Conservation (phyloP, 306 rosid genomes). For the Mimosa pudica region DNA sequence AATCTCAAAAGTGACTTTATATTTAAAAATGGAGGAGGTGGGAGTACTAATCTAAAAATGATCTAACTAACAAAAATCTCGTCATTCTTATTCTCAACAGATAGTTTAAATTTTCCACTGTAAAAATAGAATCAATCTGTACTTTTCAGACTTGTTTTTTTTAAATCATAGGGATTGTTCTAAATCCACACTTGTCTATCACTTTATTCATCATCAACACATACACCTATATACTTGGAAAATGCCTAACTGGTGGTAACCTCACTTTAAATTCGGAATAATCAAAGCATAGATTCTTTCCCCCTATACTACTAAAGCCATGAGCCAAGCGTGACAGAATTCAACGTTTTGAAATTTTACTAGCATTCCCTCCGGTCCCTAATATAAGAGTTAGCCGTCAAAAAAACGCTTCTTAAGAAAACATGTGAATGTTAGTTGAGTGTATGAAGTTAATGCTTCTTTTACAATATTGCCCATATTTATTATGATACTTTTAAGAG, state of each 20-base stretch:
- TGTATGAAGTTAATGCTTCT: no score
- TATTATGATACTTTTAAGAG: no score
- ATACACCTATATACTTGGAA: slow-evolving; percentile 6
- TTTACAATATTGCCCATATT: no score
- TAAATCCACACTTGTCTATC: neutral
- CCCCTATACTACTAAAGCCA: neutral
- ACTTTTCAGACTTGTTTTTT: neutral
- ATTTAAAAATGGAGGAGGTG: no score
- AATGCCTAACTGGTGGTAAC: neutral
- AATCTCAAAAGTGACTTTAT: no score
- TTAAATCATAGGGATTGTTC: neutral
- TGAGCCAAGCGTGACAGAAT: neutral
- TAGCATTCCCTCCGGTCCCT: no score
- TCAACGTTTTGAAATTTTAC: neutral
- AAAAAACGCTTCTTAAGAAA: no score
- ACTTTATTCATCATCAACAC: neutral
- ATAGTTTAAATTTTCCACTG: neutral
- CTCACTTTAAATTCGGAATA: neutral
- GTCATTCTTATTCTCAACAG: neutral
- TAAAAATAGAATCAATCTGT: neutral
- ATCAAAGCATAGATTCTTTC: neutral
- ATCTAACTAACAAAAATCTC: neutral
- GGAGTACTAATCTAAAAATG: neutral
- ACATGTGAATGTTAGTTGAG: no score
- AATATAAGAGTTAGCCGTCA: no score